Base-by-base conservation (phyloP, 192 early-diverging fungal genomes). In the Backusella westeae region DNA sequence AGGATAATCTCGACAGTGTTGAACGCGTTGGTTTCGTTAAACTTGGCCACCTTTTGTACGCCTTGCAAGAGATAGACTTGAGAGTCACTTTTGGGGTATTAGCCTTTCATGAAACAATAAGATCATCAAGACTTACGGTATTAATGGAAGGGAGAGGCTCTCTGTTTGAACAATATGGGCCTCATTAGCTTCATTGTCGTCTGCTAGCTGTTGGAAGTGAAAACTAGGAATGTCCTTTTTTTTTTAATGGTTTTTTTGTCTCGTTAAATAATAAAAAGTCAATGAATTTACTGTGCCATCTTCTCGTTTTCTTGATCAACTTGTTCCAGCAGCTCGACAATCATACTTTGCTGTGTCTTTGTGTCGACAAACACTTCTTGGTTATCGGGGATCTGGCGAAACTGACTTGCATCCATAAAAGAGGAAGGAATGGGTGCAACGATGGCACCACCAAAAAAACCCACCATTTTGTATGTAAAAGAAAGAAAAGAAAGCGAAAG, bases 281-380 rank as follows among this genome's bases (percentile, higher is more conserved):
- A 39, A 39, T 12, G 38, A 44, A 34, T 26, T 15, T 88, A 93
- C 88, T 75, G 86, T 21, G 86, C 85, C 15, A 85, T 85, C 17
- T 89, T 82, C 34, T 89, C 81, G 52, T 85, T 78, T 3, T 76
- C 8, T 7, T 82, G 75, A 14, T 92, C 87, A 2, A 85, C 90
- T 59, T 86, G 68, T 71, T 98, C 91, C 69, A 98, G 82, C 35
- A 98, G 85, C 81, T 98, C 96, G 32, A 98, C 78, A 46, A 98
- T 94, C 7, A 98, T 80, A 81, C 93, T 95, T 72, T 92, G 90
- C 76, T 95, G 91, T 6, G 87, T 91, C 6, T 73, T 81, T 32
- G 80, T 80, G 71, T 92, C 85, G 8, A 92, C 90, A 82, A 94
- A 98, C 6, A 97, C 96, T 77, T 98, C 96, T 82, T 98, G 96